These are phyloP conservation scores for Trichophaea hybrida DNA, from an alignment of 2,329 filamentous ascomycete species.

Conservation along the genomic window DNA sequence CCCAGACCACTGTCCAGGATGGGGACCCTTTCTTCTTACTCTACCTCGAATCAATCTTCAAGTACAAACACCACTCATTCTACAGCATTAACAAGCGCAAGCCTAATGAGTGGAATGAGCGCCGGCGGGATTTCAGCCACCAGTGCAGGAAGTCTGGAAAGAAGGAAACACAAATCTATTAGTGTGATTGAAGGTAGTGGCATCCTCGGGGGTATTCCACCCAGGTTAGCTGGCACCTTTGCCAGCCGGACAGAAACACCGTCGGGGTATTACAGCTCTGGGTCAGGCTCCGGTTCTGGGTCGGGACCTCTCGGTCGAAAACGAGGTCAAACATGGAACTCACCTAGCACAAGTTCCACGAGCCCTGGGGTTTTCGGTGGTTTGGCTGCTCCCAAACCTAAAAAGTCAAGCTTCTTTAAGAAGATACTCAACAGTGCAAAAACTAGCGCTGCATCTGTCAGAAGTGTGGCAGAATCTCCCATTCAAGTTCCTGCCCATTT, in stretches of 20 bases:
- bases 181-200: slow-evolving; percentile 40
- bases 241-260: slow-evolving; percentile 43
- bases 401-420: slow-evolving; percentile 27
- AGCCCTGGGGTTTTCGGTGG: slow-evolving; percentile 20
- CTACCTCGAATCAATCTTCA: slow-evolving; percentile 21
- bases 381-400: slow-evolving; percentile 26
- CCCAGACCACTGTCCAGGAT: slow-evolving; percentile 20
- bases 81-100: slow-evolving; percentile 62
- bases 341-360: slow-evolving; percentile 1
- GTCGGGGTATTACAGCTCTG: slow-evolving; percentile 24
- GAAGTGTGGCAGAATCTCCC: slow-evolving; percentile 21
- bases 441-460: slow-evolving; percentile 27
- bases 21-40: slow-evolving; percentile 20
- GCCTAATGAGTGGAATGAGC: slow-evolving; percentile 85
- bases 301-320: background rate
- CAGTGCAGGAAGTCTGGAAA: slow-evolving; percentile 82
- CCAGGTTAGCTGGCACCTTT: slow-evolving; percentile 4
- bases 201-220: slow-evolving; percentile 33
- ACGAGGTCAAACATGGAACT: slow-evolving; percentile 20
- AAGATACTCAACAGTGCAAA: slow-evolving; percentile 28
- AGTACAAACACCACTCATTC: slow-evolving; percentile 45
- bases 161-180: slow-evolving; percentile 55
- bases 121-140: slow-evolving; percentile 86
- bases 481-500: slow-evolving; percentile 32
- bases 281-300: background rate